Evolutionary conservation across 2,329 filamentous ascomycete species (phyloP), one percentile per base, ranked within the genome.

Genomic region (Aspergillus neotritici): DNA sequence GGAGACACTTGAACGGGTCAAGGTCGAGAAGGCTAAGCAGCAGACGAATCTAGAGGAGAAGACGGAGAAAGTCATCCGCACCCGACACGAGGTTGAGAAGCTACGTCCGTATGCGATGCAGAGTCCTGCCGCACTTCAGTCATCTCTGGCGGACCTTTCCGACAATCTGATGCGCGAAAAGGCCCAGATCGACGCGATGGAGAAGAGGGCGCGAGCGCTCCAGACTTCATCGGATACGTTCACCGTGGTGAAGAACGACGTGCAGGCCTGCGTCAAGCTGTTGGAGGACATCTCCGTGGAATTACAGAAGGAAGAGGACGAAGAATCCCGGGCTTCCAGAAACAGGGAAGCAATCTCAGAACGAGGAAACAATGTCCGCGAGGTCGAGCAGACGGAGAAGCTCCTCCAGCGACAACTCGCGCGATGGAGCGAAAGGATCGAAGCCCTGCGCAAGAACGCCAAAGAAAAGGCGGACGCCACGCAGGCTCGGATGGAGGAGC

Each of bases 201-300:
- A 98, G 64, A 83, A 87, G 51, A 80, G 91, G 43, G 82, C 86
- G n/a, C 79, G 93, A 47, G 91, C 89, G 0, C 74, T 98, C 15
- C 90, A 97, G 61, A 97, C 91, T 1, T 94, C 87, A 6, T 82
- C 83, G 3, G 91, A 97, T 64, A 91, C 89, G 0, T 97, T 97
- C 62, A 76, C 79, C 3, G 83, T 94, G 0, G 87, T 96, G 1
- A 77, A 84, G 7, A 80, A 84, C 9, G 93, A 98, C 58, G 88
- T 98, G 12, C 82, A 86, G 6, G 83, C 85, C 2, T 94, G 90
- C 60, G 89, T 89, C 58, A 91, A 91, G 59, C 76, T 97, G 10
- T 79, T 97, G 4, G 87, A 93, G 42, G 91, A 97, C 55, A 86
- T 96, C 14, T 77, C 85, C 3, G 71, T 74, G n/a, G 93, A 97